phyloP scores from a whole-genome alignment of 73 alveolate genomes.

The Paramecium octaurelia region DNA sequence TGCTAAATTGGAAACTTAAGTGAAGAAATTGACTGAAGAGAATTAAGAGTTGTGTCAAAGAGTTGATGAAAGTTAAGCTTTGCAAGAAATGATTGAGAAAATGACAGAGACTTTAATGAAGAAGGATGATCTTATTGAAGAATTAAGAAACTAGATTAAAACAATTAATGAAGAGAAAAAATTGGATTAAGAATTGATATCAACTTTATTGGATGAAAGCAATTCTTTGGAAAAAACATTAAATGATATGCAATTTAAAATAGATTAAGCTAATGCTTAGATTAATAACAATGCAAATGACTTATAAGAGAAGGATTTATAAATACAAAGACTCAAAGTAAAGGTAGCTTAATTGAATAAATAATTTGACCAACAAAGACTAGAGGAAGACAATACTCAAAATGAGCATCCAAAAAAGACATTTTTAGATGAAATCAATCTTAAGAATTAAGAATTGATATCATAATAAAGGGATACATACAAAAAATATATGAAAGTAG shows the following conservation, averaged over 20 bases:
- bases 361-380: not conserved
- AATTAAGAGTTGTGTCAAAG: constrained; percentile 8
- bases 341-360: not conserved
- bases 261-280: not conserved
- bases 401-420: not conserved
- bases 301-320: not conserved
- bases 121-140: constrained; percentile 17
- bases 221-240: not conserved
- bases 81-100: not conserved
- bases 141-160: not conserved
- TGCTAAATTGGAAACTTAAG: constrained; percentile 4
- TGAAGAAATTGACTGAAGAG: not conserved
- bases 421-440: not conserved
- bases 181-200: constrained; percentile 23
- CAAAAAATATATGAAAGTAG: not conserved
- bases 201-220: not conserved
- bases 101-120: constrained; percentile 38
- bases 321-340: not conserved
- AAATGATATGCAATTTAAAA: not conserved
- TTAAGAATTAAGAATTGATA: not conserved
- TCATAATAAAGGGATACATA: not conserved
- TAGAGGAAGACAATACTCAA: not conserved
- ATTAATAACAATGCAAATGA: not conserved
- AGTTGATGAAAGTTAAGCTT: not conserved
- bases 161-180: not conserved